Conservation (phyloP, 331 rosid genomes). For the Rosa hybrid region DNA sequence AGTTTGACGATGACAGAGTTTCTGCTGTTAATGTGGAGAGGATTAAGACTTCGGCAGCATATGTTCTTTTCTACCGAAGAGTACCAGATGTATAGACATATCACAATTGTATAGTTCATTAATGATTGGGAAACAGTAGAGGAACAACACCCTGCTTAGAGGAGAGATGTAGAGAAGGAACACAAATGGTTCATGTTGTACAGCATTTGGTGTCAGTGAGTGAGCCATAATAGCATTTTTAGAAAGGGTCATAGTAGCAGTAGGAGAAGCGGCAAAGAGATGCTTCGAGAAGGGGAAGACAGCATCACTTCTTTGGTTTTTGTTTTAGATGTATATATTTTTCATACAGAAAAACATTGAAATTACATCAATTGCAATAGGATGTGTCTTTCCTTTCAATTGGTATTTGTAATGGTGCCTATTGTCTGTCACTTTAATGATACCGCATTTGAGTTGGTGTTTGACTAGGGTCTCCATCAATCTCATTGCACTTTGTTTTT, state of each 20-base stretch:
- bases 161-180: conserved; percentile 16
- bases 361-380: neutral
- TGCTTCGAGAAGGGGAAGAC: neutral
- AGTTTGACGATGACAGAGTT: conserved; percentile 79
- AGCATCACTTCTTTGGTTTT: neutral
- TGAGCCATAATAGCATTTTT: conserved; percentile 8
- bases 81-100: conserved; percentile 36
- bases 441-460: neutral
- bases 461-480: neutral
- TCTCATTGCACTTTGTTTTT: neutral
- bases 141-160: conserved; percentile 4
- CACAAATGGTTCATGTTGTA: conserved; percentile 10
- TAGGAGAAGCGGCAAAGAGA: neutral
- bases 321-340: neutral
- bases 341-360: neutral
- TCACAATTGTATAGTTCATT: conserved; percentile 24
- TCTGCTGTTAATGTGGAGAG: conserved; percentile 37
- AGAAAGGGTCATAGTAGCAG: conserved; percentile 1
- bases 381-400: neutral
- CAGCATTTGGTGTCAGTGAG: conserved; percentile 10
- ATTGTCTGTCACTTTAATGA: neutral
- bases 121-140: conserved; percentile 16
- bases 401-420: neutral
- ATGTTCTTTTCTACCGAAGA: conserved; percentile 84
- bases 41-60: conserved; percentile 72